Evolutionary conservation across 257 asterid genomes (phyloP), one percentile per base, ranked within the genome.

Genomic region (Thymus quinquecostatus): DNA sequence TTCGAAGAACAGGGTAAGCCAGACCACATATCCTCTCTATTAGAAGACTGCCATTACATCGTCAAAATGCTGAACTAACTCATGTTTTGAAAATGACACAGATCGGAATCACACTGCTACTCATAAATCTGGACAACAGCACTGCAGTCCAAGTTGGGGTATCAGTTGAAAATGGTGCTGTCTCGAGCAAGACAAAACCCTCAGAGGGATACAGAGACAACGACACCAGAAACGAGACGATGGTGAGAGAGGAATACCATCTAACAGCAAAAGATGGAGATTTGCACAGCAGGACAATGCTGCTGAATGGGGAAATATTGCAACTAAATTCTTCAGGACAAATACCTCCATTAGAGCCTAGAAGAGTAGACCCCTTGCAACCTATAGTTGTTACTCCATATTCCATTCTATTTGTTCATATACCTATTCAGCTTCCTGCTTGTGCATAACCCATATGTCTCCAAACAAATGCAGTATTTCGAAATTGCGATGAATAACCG

Each of bases 261-360:
- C 78, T 89, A 38, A 86, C 94, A 30, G 91, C 93, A 55, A 73
- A 86, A 69, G 82, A 83, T 44, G 89, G 96, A 11, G 83, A 93
- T 66, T 67, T 88, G 73, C 97, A 89, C 12, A 91, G 98, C 88
- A 92, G 83, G 76, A 87, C 80, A 32, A 72, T 89, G 85, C 85
- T 86, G 41, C 88, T 93, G 21, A 93, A 93, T 78, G 96, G 94
- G 56, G 79, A 87, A 64, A 51, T 68, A 68, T 50, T 91, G 32
- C 28, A 44, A 43, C 83, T 91, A 41, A 87, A 82, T 67, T 69
- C 84, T 29, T 74, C 83, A 2, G 94, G 88, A 55, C 61, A 41
- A 33, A 93, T 93, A 45, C 98, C 98, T 76, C 64, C 76, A 7
- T 66, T 93, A 59, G 67, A 87, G 69, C 91, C 97, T 32, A 69